These are phyloP conservation scores for Saturnispora quitensis DNA, from an alignment of 805 yeast species.

Conservation along the genomic window DNA sequence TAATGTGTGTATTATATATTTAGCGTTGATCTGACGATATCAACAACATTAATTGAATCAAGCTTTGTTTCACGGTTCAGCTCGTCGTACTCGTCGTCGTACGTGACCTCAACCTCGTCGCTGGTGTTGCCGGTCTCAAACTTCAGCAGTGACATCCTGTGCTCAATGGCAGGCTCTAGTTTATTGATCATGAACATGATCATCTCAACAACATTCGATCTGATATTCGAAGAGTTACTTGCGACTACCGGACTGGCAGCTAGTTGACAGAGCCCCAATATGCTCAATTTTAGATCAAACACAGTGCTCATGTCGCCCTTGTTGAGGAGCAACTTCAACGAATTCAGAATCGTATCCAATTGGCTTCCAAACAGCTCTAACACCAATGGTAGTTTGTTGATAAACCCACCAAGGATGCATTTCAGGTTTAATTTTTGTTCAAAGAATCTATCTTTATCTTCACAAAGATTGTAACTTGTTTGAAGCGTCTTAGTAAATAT, in stretches of 20 bases:
- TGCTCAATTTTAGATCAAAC: slow-evolving; percentile 46
- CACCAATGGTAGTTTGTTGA: slow-evolving; percentile 4
- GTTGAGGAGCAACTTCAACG: slow-evolving; percentile 5
- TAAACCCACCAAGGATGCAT: slow-evolving; percentile 10
- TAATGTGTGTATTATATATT: slow-evolving; percentile 8
- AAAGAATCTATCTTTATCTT: slow-evolving; percentile 14
- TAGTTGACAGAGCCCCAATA: slow-evolving; percentile 35
- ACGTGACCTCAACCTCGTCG: slow-evolving; percentile 15
- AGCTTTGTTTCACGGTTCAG: slow-evolving; percentile 25
- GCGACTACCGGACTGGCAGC: slow-evolving; percentile 16
- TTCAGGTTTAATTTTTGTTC: slow-evolving; percentile 5
- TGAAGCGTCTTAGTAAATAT: slow-evolving; percentile 5
- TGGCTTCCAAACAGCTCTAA: slow-evolving; percentile 6
- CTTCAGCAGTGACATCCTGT: slow-evolving; percentile 35
- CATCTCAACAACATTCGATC: slow-evolving; percentile 26
- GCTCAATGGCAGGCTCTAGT: slow-evolving; percentile 35
- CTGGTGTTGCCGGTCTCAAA: slow-evolving; percentile 19
- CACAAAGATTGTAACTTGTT: slow-evolving; percentile 4
- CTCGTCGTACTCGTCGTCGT: slow-evolving; percentile 24
- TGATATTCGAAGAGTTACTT: neutral
- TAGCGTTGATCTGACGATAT: slow-evolving; percentile 23
- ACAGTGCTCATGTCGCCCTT: slow-evolving; percentile 30
- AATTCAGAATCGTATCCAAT: slow-evolving; percentile 3
- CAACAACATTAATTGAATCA: slow-evolving; percentile 26
- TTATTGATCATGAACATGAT: slow-evolving; percentile 29